phyloP scores from a whole-genome alignment of 2,329 filamentous ascomycete species.

The Calonectria pseudoreteaudii region DNA sequence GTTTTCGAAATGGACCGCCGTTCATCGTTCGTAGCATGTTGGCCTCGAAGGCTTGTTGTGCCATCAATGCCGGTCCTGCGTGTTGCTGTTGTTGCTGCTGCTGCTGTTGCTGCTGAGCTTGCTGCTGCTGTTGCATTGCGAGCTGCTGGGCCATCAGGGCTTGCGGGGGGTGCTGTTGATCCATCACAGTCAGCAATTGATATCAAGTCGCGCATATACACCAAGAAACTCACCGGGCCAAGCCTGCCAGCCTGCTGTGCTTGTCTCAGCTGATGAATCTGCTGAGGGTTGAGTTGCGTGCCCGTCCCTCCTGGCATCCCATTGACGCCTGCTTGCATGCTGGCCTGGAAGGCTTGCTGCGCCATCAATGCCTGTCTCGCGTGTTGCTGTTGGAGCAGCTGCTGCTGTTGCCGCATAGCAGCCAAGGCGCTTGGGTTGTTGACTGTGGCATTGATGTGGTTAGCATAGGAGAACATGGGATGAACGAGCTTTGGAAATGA shows the following conservation, averaged over 20 bases:
- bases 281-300: conserved; percentile 65
- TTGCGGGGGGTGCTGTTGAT: conserved; percentile 48
- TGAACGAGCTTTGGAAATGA: neutral
- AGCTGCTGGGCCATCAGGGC: conserved; percentile 57
- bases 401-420: conserved; percentile 66
- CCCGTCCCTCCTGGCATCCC: conserved; percentile 62
- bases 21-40: too few species aligned
- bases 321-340: conserved; percentile 59
- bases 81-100: conserved; percentile 53
- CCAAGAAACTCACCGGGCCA: conserved; percentile 52
- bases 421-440: conserved; percentile 53
- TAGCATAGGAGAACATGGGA: conserved; percentile 24
- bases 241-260: conserved; percentile 48
- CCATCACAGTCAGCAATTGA: conserved; percentile 30
- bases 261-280: conserved; percentile 62
- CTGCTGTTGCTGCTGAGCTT: conserved; percentile 25
- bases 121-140: conserved; percentile 51
- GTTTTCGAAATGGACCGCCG: too few species aligned
- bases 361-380: conserved; percentile 64
- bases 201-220: conserved; percentile 1
- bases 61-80: too few species aligned
- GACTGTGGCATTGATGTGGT: conserved; percentile 40
- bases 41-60: too few species aligned
- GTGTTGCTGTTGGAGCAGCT: conserved; percentile 68
- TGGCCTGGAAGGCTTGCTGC: conserved; percentile 65